phyloP scores from a whole-genome alignment of 2,329 filamentous ascomycete species.

The Apiospora phragmitis region DNA sequence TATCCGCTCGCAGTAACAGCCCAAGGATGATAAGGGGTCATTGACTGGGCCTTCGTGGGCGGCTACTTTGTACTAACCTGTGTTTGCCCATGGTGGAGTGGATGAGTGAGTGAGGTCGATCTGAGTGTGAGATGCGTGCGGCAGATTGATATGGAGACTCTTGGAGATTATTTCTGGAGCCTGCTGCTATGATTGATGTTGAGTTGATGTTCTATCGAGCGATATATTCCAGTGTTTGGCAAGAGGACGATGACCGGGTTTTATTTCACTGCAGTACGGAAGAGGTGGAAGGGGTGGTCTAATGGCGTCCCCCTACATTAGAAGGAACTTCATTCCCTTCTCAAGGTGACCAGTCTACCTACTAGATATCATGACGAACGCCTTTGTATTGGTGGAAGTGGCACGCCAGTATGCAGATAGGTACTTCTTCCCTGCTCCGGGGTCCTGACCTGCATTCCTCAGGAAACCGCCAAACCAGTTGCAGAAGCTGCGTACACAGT shows the following conservation, averaged over 20 bases:
- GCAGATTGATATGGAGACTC: neutral
- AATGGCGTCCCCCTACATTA: neutral
- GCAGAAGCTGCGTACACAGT: neutral
- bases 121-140: neutral
- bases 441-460: neutral
- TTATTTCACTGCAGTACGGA: neutral
- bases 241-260: neutral
- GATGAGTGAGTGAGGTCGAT: neutral
- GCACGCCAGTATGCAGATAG: neutral
- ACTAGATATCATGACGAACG: neutral
- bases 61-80: neutral
- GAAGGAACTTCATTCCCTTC: neutral
- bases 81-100: neutral
- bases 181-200: too few species aligned
- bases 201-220: neutral
- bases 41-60: neutral
- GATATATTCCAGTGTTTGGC: neutral
- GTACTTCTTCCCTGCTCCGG: neutral
- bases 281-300: neutral
- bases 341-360: neutral
- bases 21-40: neutral
- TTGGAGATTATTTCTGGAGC: neutral
- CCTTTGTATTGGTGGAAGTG: neutral
- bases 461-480: neutral
- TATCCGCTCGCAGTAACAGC: neutral